phyloP scores from a whole-genome alignment of 2,329 filamentous ascomycete genomes.

The Epichloe coenophiala region DNA sequence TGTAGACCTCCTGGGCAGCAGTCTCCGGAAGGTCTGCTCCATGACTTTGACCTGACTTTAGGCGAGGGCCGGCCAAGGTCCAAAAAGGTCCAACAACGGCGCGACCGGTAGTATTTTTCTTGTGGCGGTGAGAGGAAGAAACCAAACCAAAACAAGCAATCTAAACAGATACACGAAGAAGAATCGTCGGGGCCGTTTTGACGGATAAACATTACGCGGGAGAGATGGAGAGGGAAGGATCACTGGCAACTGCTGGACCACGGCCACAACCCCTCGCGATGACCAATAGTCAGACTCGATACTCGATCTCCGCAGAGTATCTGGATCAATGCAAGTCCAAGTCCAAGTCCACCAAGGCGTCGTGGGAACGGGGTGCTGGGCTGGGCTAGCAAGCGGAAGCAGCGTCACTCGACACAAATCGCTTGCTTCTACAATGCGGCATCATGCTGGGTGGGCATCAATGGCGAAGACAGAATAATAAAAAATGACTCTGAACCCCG shows the following conservation, averaged over 20 bases:
- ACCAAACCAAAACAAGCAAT: too few species aligned
- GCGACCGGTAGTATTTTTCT: background rate
- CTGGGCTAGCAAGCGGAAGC: too few species aligned
- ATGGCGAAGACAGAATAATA: too few species aligned
- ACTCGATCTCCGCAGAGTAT: background rate
- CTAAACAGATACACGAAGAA: background rate
- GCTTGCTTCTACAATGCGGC: too few species aligned
- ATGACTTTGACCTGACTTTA: background rate
- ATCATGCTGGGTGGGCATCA: too few species aligned
- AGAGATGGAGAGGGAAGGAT: conserved; percentile 1
- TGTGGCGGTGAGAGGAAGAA: too few species aligned
- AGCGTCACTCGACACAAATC: too few species aligned
- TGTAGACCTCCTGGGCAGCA: background rate
- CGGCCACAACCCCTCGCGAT: background rate
- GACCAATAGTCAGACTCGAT: background rate
- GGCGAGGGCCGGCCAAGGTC: background rate
- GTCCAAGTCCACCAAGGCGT: too few species aligned
- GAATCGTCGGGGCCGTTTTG: background rate
- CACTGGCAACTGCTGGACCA: background rate
- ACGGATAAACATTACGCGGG: background rate
- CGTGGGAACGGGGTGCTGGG: background rate
- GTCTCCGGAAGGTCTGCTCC: background rate
- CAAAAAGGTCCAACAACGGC: background rate
- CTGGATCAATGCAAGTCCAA: background rate
- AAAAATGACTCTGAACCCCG: too few species aligned